Evolutionary conservation across 805 yeast genomes (phyloP).

Genomic region (Wickerhamiella allomyrinae): DNA sequence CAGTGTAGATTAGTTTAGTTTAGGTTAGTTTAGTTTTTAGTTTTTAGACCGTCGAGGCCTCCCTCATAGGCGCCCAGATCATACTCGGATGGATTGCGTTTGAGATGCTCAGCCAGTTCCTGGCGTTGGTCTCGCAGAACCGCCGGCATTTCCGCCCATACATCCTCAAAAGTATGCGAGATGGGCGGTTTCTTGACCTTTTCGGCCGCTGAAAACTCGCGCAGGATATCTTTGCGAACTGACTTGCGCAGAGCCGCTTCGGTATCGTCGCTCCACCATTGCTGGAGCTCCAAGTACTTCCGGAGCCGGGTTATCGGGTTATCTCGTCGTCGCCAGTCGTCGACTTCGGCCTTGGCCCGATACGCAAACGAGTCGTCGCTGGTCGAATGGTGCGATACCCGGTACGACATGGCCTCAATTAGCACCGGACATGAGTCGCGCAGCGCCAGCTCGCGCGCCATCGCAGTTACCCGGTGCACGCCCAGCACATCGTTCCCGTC

Average conservation of each 20-base stretch:
- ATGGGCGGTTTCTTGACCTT: conserved; percentile 20
- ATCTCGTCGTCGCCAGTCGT: conserved; percentile 24
- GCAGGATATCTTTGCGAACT: conserved; percentile 17
- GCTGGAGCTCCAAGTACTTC: conserved; percentile 20
- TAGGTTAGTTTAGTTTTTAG: no score
- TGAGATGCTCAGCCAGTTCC: conserved; percentile 20
- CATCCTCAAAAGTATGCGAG: conserved; percentile 18
- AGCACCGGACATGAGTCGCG: conserved; percentile 19
- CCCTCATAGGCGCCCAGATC: conserved; percentile 17
- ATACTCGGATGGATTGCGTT: conserved; percentile 21
- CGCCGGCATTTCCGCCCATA: conserved; percentile 16
- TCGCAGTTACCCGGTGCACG: conserved; percentile 19
- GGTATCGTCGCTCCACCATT: conserved; percentile 22
- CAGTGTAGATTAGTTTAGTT: no score
- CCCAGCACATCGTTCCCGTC: conserved; percentile 25
- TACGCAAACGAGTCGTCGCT: conserved; percentile 26
- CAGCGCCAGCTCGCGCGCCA: conserved; percentile 19
- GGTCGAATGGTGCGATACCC: conserved; percentile 26
- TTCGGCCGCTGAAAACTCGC: conserved; percentile 21
- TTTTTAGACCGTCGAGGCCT: conserved; percentile 16
- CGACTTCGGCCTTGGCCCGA: conserved; percentile 23
- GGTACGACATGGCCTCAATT: conserved; percentile 26
- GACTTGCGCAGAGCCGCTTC: conserved; percentile 17
- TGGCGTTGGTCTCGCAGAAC: conserved; percentile 18
- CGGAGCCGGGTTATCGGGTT: conserved; percentile 24